These are phyloP conservation scores for Verticillium tricorpus DNA, from an alignment of 2,329 filamentous ascomycete genomes.

Conservation along the genomic window DNA sequence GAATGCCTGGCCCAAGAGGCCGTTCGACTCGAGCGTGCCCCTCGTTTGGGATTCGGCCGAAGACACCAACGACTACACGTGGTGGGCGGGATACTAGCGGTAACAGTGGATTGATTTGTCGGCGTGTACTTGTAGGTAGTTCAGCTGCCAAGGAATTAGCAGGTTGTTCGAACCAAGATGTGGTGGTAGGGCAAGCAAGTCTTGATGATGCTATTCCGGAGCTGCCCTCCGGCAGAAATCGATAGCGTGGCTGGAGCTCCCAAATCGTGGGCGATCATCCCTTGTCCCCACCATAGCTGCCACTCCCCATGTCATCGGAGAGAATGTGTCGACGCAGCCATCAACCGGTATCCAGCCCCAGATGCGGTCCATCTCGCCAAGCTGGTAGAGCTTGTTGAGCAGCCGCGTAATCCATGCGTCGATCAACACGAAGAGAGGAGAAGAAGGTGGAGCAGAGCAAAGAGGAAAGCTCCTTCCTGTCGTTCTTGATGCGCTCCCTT, in stretches of 20 bases:
- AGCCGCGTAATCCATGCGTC: slow-evolving; percentile 2
- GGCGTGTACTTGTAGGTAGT: not conserved
- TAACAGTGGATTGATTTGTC: not conserved
- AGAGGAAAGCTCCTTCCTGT: no score
- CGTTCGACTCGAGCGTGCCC: slow-evolving; percentile 7
- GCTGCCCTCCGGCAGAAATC: not conserved
- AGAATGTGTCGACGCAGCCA: not conserved
- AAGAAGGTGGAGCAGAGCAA: no score
- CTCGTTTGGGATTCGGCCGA: slow-evolving; percentile 10
- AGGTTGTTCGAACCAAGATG: not conserved
- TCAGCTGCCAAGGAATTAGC: not conserved
- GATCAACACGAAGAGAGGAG: not conserved
- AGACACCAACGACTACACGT: slow-evolving; percentile 11
- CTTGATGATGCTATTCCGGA: not conserved
- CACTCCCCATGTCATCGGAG: not conserved
- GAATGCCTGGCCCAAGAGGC: slow-evolving; percentile 12
- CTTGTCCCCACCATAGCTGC: not conserved
- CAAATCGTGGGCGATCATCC: not conserved
- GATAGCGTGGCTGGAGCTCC: not conserved
- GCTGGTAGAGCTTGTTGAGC: not conserved
- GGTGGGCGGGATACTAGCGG: slow-evolving; percentile 10
- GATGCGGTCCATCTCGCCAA: not conserved
- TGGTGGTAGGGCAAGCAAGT: no score
- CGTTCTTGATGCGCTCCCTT: not conserved
- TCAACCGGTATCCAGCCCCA: not conserved